Conservation (phyloP, 2,329 filamentous ascomycete species). For the Didymella lethalis region DNA sequence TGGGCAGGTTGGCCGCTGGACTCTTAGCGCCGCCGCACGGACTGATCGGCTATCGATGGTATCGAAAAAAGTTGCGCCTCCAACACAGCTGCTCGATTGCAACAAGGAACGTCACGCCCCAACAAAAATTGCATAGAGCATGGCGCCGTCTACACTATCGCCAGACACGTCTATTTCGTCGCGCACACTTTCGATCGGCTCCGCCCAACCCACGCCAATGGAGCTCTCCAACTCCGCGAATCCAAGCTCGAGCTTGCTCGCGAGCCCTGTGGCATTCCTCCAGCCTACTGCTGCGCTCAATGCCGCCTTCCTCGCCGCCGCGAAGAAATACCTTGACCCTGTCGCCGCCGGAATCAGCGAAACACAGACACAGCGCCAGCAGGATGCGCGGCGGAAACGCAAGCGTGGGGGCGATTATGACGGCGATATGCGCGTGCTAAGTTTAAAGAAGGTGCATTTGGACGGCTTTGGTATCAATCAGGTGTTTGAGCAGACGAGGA, state of each 20-base stretch:
- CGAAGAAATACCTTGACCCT: constrained; percentile 81
- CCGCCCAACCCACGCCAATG: constrained; percentile 47
- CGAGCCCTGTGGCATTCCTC: constrained; percentile 77
- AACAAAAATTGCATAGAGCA: constrained; percentile 23
- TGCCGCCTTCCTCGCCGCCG: constrained; percentile 72
- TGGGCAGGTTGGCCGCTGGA: neutral
- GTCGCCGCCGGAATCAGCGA: constrained; percentile 78
- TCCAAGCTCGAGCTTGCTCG: constrained; percentile 66
- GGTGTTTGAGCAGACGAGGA: constrained; percentile 91
- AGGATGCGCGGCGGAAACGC: constrained; percentile 75
- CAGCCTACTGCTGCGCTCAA: constrained; percentile 73
- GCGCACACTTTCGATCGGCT: constrained; percentile 51
- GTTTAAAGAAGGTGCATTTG: constrained; percentile 82
- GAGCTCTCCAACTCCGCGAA: constrained; percentile 45
- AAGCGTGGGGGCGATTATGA: constrained; percentile 68
- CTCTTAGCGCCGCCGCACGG: neutral
- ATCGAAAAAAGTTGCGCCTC: constrained; percentile 13
- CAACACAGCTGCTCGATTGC: neutral
- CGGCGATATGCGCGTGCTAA: constrained; percentile 64
- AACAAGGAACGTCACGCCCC: neutral
- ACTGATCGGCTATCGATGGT: constrained; percentile 7
- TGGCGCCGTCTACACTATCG: constrained; percentile 47
- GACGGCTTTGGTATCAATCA: constrained; percentile 88
- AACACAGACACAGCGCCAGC: constrained; percentile 72
- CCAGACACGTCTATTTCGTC: constrained; percentile 52